phyloP scores from a whole-genome alignment of 805 yeast species.

The Candida manassasensis region DNA sequence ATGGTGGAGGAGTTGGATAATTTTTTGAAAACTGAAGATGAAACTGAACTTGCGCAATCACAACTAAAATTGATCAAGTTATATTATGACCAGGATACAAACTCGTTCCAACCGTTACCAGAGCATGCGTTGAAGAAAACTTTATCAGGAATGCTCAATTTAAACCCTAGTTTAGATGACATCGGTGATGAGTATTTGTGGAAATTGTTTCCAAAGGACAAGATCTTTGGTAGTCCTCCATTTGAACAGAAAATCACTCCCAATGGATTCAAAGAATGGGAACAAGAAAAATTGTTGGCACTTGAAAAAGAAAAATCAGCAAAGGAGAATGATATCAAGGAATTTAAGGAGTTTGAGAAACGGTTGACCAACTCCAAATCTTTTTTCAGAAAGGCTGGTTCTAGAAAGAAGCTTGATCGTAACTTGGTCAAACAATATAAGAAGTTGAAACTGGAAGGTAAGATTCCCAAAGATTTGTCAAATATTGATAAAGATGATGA shows the following conservation, averaged over 20 bases:
- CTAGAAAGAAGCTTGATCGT: conserved; percentile 34
- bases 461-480: conserved; percentile 13
- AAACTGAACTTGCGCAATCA: conserved; percentile 18
- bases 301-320: conserved; percentile 15
- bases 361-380: conserved; percentile 20
- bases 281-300: conserved; percentile 21
- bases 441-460: conserved; percentile 24
- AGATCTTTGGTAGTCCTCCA: conserved; percentile 32
- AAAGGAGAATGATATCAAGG: conserved; percentile 18
- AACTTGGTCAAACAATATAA: conserved; percentile 29
- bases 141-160: conserved; percentile 35
- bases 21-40: conserved; percentile 15
- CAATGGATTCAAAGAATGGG: conserved; percentile 34
- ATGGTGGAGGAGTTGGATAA: conserved; percentile 24
- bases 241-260: conserved; percentile 20
- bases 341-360: conserved; percentile 17
- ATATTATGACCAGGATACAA: conserved; percentile 25
- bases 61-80: conserved; percentile 21
- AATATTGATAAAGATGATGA: conserved; percentile 3
- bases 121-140: conserved; percentile 37
- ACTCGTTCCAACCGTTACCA: conserved; percentile 22
- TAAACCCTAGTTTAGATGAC: conserved; percentile 30
- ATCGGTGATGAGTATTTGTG: conserved; percentile 38
- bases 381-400: conserved; percentile 16
- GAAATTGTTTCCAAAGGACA: conserved; percentile 33